Evolutionary conservation across 176 grass and related monocot genomes (phyloP), one percentile per base, ranked within the genome.

Genomic region (Bolboschoenus planiculmis): DNA sequence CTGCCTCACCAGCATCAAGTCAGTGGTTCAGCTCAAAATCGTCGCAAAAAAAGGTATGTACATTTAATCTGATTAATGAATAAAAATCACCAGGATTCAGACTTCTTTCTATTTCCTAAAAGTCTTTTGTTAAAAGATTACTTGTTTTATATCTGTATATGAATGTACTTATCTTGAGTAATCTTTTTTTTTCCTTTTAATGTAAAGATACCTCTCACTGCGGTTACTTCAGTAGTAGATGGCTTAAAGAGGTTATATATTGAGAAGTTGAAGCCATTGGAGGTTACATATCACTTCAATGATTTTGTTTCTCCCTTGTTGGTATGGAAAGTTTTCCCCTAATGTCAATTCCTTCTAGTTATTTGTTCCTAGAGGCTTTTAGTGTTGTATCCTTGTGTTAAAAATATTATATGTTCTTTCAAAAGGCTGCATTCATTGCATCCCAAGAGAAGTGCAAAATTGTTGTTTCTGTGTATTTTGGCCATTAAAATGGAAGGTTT

Each of bases 1-100:
- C 89, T 31, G 84, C 78, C 85, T 80, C 84, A 71, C 42, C 85
- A 84, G 59, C 75, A 66, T 86, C 89, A 13, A 59, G 79, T 56
- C 91, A 98, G 79, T 98, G 96, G 96, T 98, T 98, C 61, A 90
- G 68, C 87, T 93, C 92, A 53, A 98, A 93, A 67, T 93, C 95
- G 31, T 93, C 95, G 31, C 57, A 46, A 40, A 95, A 95, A 74
- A 98, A 98, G 92, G 96, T 93, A 98, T 13, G 24, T 47, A 10
- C 23, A 70, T n/a, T n/a, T n/a, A n/a, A n/a, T n/a, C 11, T 74
- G 4, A 81, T 72, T 44, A 40, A 27, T 74, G 33, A 74, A 36
- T 3, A 64, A 26, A 73, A 78, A 80, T 53, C 26, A 84, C 7
- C n/a, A 77, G 46, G 23, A 7, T 5, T 33, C 66, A 78, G 29